Evolutionary conservation across 1,139 yeast species (phyloP).

Genomic region (Hyphopichia buzzinii): DNA sequence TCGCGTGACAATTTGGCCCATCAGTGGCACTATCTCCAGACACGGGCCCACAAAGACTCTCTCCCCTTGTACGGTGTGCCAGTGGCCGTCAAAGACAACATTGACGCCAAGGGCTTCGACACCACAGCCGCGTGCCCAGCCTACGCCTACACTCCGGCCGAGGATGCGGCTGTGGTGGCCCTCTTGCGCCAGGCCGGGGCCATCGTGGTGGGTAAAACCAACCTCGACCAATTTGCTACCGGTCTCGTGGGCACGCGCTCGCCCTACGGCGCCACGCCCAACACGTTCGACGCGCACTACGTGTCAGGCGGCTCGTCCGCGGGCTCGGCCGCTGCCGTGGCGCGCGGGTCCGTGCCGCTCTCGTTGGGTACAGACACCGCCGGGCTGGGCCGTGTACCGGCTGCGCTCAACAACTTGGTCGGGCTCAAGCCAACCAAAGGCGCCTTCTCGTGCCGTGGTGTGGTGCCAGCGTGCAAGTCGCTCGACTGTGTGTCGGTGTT

Average conservation of each 20-base stretch:
- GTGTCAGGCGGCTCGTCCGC: conserved; percentile 95
- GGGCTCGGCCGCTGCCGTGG: conserved; percentile 91
- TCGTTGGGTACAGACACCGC: conserved; percentile 96
- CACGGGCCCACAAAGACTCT: conserved; percentile 49
- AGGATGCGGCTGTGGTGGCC: conserved; percentile 73
- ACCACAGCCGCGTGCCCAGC: conserved; percentile 97
- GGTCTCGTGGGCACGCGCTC: conserved; percentile 94
- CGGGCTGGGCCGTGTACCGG: conserved; percentile 98
- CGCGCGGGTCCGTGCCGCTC: conserved; percentile 83
- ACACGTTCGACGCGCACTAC: conserved; percentile 69
- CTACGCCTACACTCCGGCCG: conserved; percentile 60
- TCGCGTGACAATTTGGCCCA: conserved; percentile 56
- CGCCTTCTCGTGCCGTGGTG: conserved; percentile 78
- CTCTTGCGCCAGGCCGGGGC: conserved; percentile 82
- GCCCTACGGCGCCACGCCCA: conserved; percentile 86
- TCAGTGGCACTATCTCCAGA: conserved; percentile 78
- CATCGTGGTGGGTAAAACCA: conserved; percentile 86
- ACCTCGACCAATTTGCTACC: conserved; percentile 94
- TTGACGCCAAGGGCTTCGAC: conserved; percentile 75
- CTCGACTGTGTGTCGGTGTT: conserved; percentile 90
- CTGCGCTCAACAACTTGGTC: conserved; percentile 86
- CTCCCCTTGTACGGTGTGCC: conserved; percentile 89
- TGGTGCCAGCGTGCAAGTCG: conserved; percentile 96
- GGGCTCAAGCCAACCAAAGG: conserved; percentile 95
- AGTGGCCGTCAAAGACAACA: conserved; percentile 89